Evolutionary conservation across 306 rosid genomes (phyloP), one percentile per base, ranked within the genome.

Genomic region (Trichosanthes cucumerina): DNA sequence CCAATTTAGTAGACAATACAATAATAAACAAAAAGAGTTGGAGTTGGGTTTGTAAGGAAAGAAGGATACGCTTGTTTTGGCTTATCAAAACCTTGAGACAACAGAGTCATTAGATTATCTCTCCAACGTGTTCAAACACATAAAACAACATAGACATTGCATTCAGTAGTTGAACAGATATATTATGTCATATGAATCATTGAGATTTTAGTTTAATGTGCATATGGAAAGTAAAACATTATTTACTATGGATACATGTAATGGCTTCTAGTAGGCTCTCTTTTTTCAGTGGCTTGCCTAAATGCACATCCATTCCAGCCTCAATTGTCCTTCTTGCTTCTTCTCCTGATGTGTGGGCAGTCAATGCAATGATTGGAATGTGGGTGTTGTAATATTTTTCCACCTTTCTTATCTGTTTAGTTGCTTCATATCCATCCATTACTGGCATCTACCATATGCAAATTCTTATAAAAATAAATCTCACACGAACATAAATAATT

Each of bases 291-390:
- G 94, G 92, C 76, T 91, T 93, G n/a, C 50, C 63, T 57, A 93
- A 82, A 57, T 84, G 93, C 64, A 75, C 83, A 60, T 90, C 96
- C 89, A 91, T 90, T 76, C 91, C 91, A 56, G 88, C 91, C 31
- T 89, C 85, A 15, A 38, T 58, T 19, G 76, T 79, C 76, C 13
- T 78, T 4, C 53, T 81, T 3, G 78, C 88, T 84, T 85, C 86
- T 47, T 79, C 86, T 14, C 83, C 79, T 6, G 58, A 24, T 15
- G 87, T 46, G n/a, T 83, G 83, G 81, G 91, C 93, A 6, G 94
- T 89, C 71, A 93, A 82, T 73, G 95, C 96, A 59, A 94, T 88
- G 76, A 94, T 90, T 4, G 93, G 93, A 54, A 88, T 88, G 65
- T 38, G 91, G 54, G 85, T 68, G 62, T 87, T 85, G 62, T 79